Conservation (phyloP, 495 filamentous ascomycete genomes). For the Neurospora sp. region DNA sequence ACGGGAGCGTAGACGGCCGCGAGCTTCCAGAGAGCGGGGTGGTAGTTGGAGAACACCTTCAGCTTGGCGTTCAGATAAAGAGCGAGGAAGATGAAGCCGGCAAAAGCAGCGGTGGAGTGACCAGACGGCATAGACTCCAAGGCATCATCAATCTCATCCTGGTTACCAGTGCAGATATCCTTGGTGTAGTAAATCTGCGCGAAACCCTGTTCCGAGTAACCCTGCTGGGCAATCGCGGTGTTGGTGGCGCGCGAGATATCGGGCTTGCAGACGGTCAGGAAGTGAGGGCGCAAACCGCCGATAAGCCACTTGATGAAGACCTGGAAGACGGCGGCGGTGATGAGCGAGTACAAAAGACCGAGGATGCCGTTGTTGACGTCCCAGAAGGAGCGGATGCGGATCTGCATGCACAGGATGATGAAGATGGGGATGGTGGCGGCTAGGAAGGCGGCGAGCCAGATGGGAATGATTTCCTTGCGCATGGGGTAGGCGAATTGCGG, state of each 20-base stretch:
- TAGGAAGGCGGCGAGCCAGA: slow-evolving; percentile 47
- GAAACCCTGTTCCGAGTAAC: slow-evolving; percentile 25
- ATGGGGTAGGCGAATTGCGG: slow-evolving; percentile 52
- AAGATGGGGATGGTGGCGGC: slow-evolving; percentile 44
- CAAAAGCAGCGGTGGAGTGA: slow-evolving; percentile 48
- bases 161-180: slow-evolving; percentile 35
- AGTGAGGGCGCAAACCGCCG: slow-evolving; percentile 49
- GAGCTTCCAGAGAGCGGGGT: slow-evolving; percentile 55
- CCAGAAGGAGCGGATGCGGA: slow-evolving; percentile 56
- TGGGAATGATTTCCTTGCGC: slow-evolving; percentile 53
- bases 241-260: slow-evolving; percentile 29
- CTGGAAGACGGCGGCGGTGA: slow-evolving; percentile 47
- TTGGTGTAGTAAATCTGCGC: slow-evolving; percentile 37
- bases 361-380: slow-evolving; percentile 54
- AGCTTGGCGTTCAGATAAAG: slow-evolving; percentile 59
- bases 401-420: slow-evolving; percentile 47
- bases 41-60: slow-evolving; percentile 49
- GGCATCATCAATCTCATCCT: slow-evolving; percentile 36
- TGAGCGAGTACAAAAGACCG: slow-evolving; percentile 50
- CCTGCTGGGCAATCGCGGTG: slow-evolving; percentile 13
- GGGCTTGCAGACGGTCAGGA: slow-evolving; percentile 47
- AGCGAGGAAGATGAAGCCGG: slow-evolving; percentile 45
- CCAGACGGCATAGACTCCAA: slow-evolving; percentile 52
- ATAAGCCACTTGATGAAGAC: slow-evolving; percentile 49
- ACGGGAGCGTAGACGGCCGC: slow-evolving; percentile 47